Evolutionary conservation across 1,284 basidiomycete genomes (phyloP), one percentile per base, ranked within the genome.

Genomic region (Chalciporus sp.): DNA sequence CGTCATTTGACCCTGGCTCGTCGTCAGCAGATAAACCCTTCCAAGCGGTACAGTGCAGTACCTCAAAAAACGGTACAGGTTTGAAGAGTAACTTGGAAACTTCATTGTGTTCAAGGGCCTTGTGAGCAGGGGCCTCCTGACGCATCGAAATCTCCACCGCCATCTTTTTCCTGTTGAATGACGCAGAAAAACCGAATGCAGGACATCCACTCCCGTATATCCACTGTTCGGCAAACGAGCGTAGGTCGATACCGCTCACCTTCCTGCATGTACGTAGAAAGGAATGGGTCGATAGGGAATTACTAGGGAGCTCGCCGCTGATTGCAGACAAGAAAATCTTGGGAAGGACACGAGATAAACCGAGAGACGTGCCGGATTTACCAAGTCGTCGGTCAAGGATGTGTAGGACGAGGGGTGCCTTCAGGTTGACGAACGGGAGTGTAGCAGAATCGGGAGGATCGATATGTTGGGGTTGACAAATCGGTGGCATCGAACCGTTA

Each of bases 91-190:
- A 74, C 59, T 86, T 87, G 42, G 78, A 79, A 11, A 88, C 76
- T 55, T 89, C 85, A 58, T 86, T 88, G 50, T 82, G 78, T 67
- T 89, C 83, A 63, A 87, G 80, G 3, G 78, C 78, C 61, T 80
- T 82, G 68, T 78, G 83, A 0, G 94, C 94, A 3, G 93, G 91
- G 16, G 88, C 84, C 49, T 90, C 86, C 72, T 99, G 96, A 54
- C 88, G 82, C 82, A 98, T 94, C 11, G 88, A 89, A 61, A 99
- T 91, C 73, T 99, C 97, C 48, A 99, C 95, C 1, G 94, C 88
- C 86, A 99, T 95, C 76, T 95, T 96, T 78, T 99, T 99, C 61
- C 95, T 82, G 70, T 98, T 98, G 75, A 99, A 99, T 42, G 88
- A 88, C 2, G 96, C 94, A 39, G 86, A 84, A 70, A 98, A 91